These are phyloP conservation scores for Mycena belliarum DNA, from an alignment of 768 basidiomycete genomes.

Conservation along the genomic window DNA sequence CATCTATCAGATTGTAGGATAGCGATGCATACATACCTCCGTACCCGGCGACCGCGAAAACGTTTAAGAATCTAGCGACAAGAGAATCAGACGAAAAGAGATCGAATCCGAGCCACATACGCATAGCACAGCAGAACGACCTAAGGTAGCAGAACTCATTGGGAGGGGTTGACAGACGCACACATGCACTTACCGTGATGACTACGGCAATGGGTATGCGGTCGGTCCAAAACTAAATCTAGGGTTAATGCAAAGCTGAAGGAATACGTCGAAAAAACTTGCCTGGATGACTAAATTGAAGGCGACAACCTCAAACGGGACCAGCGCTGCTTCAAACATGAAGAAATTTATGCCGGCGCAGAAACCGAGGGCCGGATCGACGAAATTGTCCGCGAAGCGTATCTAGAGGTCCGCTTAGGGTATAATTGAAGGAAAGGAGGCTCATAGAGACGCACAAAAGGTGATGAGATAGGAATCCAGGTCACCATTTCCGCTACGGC, in stretches of 20 bases:
- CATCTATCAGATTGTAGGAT: neutral
- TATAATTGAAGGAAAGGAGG: neutral
- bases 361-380: slow-evolving; percentile 59
- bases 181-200: slow-evolving; percentile 29
- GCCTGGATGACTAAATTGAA: slow-evolving; percentile 54
- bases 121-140: slow-evolving; percentile 43
- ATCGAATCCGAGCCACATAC: slow-evolving; percentile 28
- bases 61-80: slow-evolving; percentile 39
- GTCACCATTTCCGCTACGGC: slow-evolving; percentile 74
- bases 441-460: slow-evolving; percentile 52
- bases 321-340: slow-evolving; percentile 44
- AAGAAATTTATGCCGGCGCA: slow-evolving; percentile 61
- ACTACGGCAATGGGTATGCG: slow-evolving; percentile 47
- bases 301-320: slow-evolving; percentile 55
- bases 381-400: slow-evolving; percentile 60
- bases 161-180: no score
- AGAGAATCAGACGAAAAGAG: neutral
- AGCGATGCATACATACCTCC: slow-evolving; percentile 37
- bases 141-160: no score
- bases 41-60: slow-evolving; percentile 52
- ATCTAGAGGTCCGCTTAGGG: slow-evolving; percentile 30
- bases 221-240: slow-evolving; percentile 58
- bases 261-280: no score
- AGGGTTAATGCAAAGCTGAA: no score
- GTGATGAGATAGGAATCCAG: slow-evolving; percentile 78